These are phyloP conservation scores for Picochlorum sp. DNA, from an alignment of 139 green algal genomes.

Conservation along the genomic window DNA sequence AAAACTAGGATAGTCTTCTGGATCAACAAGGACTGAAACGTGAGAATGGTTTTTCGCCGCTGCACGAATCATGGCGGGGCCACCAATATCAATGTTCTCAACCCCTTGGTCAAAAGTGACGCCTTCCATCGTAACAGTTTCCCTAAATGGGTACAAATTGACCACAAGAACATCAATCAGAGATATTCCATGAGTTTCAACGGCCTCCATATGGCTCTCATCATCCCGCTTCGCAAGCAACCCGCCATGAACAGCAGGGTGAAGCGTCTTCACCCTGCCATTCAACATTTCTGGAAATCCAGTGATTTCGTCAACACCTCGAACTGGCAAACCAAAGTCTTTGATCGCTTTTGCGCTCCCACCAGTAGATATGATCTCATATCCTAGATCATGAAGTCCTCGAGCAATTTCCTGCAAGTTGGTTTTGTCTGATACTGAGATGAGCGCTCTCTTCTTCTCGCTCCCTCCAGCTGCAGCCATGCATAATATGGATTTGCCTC, in stretches of 20 bases:
- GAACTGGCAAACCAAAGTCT: slow-evolving; percentile 66
- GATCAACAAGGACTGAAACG: slow-evolving; percentile 82
- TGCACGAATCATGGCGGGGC: slow-evolving; percentile 94
- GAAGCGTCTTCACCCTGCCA: slow-evolving; percentile 96
- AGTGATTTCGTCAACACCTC: slow-evolving; percentile 84
- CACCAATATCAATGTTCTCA: slow-evolving; percentile 99
- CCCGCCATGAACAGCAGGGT: slow-evolving; percentile 92
- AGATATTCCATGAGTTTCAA: slow-evolving; percentile 76
- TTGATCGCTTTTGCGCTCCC: slow-evolving; percentile 81
- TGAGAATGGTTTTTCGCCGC: slow-evolving; percentile 85
- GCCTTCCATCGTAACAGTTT: slow-evolving; percentile 69
- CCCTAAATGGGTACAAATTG: slow-evolving; percentile 97
- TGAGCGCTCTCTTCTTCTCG: slow-evolving; percentile 55
- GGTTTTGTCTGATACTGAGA: slow-evolving; percentile 92
- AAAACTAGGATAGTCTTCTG: slow-evolving; percentile 59
- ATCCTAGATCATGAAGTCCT: slow-evolving; percentile 73
- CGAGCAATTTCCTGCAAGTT: slow-evolving; percentile 70
- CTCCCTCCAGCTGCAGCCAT: too few relatives aligned
- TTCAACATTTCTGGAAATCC: slow-evolving; percentile 98
- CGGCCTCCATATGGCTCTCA: slow-evolving; percentile 71
- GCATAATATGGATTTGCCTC: too few relatives aligned
- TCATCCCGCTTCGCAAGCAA: slow-evolving; percentile 87
- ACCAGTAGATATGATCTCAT: slow-evolving; percentile 91
- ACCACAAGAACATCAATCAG: slow-evolving; percentile 94
- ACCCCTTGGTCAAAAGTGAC: slow-evolving; percentile 45